These are phyloP conservation scores for Suhomyces coccinellae DNA, from an alignment of 1,139 yeast species.

Conservation along the genomic window DNA sequence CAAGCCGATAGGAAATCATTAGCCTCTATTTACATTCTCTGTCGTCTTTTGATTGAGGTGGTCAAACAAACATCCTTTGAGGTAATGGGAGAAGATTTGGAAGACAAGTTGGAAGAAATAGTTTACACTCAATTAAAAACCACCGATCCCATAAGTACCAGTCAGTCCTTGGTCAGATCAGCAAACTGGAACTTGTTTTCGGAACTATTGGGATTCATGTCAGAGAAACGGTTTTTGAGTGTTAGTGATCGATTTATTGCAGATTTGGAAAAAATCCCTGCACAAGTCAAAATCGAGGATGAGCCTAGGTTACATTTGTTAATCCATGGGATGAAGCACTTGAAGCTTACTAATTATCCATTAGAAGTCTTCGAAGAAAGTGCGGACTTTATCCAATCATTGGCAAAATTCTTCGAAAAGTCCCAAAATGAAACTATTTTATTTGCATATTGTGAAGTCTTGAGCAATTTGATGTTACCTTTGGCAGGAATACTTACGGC, in stretches of 20 bases:
- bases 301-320: conserved; percentile 75
- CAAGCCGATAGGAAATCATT: conserved; percentile 86
- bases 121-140: conserved; percentile 87
- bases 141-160: conserved; percentile 75
- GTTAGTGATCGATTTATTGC: conserved; percentile 94
- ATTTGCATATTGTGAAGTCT: conserved; percentile 82
- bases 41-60: conserved; percentile 90
- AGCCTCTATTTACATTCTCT: conserved; percentile 85
- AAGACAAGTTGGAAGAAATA: conserved; percentile 85
- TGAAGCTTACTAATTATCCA: conserved; percentile 79
- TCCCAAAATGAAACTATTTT: conserved; percentile 66
- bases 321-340: conserved; percentile 87
- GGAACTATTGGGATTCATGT: conserved; percentile 86
- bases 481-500: conserved; percentile 86
- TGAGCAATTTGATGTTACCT: conserved; percentile 73
- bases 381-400: conserved; percentile 81
- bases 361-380: conserved; percentile 88
- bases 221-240: conserved; percentile 74
- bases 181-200: conserved; percentile 96
- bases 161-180: conserved; percentile 69
- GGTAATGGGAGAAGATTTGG: conserved; percentile 74
- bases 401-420: conserved; percentile 76
- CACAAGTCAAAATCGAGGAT: conserved; percentile 43
- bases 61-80: conserved; percentile 82
- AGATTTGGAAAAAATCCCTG: conserved; percentile 80